Base-by-base conservation (phyloP, 768 basidiomycete genomes). In the Candolleomyces eurysporus region DNA sequence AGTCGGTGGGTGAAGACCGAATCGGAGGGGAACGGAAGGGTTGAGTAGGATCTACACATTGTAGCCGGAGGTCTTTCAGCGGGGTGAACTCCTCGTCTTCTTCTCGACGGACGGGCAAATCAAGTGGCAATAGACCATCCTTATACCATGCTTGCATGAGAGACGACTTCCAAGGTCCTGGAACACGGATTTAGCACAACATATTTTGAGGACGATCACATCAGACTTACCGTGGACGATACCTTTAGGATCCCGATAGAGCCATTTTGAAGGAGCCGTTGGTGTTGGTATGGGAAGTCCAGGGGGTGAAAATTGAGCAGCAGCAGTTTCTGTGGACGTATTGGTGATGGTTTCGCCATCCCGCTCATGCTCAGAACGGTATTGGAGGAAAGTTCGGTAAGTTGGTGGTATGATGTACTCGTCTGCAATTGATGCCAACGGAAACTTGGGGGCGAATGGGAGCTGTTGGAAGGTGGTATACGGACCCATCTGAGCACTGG, bases 381-480 rank as follows among this genome's bases (percentile, higher is more conserved):
- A 90, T 48, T 85, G 81, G 61, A 92, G 74, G 73, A 94, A 92
- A 46, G 86, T 80, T 13, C 87, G 83, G 73, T 96, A 96, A 62
- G 92, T 92, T 0, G 94, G 94, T 8, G 94, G 94, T 56, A 96
- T 96, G 60, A 93, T 84, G 72, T 92, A 96, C 46, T 94, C 92
- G 68, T 95, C 91, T 31, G 93, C 90, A 58, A 96, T 91, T 0
- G 90, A 84, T 30, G 90, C 90, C 58, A 95, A 79, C n/a, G 94
- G 94, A 67, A 96, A 92, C 55, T 83, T 88, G 10, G 94, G 94
- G 3, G 94, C 84, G 68, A 93, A 95, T 8, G 80, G 82, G 16
- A 96, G 77, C 75, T 96, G 94, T 69, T 95, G 94, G 76, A 96
- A 96, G 7, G 92, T 95, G 19, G 91, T 92, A 71, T 95, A 96